A percentile compares a stretch with the other conserved stretches of the same genome.
phyloP scores from a whole-genome alignment of 495 filamentous ascomycete species.

The Friedmanniomyces endolithicus region DNA sequence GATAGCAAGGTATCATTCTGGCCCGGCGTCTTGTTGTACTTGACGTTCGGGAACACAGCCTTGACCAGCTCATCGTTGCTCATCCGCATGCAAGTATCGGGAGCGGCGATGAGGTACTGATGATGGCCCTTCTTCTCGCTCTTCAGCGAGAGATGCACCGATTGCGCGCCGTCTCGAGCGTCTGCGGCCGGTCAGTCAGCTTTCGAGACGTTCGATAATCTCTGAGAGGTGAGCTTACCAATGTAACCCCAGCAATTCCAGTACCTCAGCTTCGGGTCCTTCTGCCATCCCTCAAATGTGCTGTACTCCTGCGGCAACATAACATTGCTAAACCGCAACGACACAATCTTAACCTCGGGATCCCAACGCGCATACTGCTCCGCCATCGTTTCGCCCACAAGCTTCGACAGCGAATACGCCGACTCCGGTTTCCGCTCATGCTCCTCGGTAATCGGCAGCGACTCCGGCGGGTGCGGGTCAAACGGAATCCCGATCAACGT shows the following conservation, averaged over 20 bases:
- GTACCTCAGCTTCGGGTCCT: conserved; percentile 13
- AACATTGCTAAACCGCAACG: conserved; percentile 14
- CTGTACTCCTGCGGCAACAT: conserved; percentile 15
- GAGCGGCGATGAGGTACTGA: conserved; percentile 14
- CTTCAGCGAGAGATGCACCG: conserved; percentile 6
- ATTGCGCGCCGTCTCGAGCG: conserved; percentile 12
- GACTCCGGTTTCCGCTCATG: conserved; percentile 11
- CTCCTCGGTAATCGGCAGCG: conserved; percentile 12
- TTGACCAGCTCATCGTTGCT: conserved; percentile 18
- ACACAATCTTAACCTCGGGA: conserved; percentile 13
- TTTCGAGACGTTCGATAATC: background rate
- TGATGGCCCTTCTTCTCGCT: conserved; percentile 11
- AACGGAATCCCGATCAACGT: conserved; percentile 15
- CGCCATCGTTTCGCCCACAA: conserved; percentile 13
- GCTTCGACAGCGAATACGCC: conserved; percentile 12
- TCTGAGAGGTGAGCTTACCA: background rate
- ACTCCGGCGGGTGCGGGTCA: conserved; percentile 9
- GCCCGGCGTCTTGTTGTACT: conserved; percentile 5
- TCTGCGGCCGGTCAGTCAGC: background rate
- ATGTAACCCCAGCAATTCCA: conserved; percentile 16
- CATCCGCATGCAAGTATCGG: conserved; percentile 12
- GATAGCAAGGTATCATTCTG: conserved; percentile 12
- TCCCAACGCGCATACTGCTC: conserved; percentile 16
- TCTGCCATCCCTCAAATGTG: conserved; percentile 11
- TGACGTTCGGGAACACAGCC: conserved; percentile 14